A percentile compares a stretch with the other conserved stretches of the same genome.
Evolutionary conservation across 106 monocot species (phyloP).

Genomic region (Vanilla planifolia): DNA sequence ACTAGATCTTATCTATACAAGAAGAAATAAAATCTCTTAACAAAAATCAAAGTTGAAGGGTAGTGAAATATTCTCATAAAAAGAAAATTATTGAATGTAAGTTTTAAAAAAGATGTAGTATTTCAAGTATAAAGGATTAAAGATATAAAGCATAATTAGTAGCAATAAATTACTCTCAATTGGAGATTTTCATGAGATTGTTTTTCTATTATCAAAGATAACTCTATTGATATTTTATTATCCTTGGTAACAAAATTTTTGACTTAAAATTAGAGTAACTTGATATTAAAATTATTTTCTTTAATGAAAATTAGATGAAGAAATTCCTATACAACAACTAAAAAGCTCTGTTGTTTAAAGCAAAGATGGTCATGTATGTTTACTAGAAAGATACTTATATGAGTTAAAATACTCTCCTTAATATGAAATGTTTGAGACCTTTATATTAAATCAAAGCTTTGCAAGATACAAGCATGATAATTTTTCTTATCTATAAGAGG

Average conservation of each 20-base stretch:
- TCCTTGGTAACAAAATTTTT: not conserved
- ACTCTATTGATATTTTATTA: not conserved
- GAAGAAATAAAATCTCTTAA: too few relatives aligned
- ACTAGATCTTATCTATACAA: too few relatives aligned
- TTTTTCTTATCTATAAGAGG: not conserved
- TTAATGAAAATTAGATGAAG: not conserved
- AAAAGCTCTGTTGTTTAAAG: not conserved
- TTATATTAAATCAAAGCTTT: not conserved
- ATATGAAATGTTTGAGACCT: not conserved
- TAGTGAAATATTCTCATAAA: not conserved
- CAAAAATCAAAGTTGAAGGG: not conserved
- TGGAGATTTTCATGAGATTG: not conserved
- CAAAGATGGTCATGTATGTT: not conserved
- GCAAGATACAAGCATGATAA: not conserved
- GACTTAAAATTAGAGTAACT: not conserved
- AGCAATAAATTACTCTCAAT: not conserved
- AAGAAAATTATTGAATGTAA: not conserved
- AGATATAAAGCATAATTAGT: not conserved
- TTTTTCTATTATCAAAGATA: not conserved
- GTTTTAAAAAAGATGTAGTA: not conserved
- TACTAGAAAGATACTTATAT: not conserved
- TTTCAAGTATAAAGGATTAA: not conserved
- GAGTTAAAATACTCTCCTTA: not conserved
- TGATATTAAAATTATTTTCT: not conserved
- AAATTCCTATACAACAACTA: not conserved